A percentile compares a stretch with the other conserved stretches of the same genome.
Evolutionary conservation across 306 rosid genomes (phyloP).

Genomic region (Inga oerstediana): DNA sequence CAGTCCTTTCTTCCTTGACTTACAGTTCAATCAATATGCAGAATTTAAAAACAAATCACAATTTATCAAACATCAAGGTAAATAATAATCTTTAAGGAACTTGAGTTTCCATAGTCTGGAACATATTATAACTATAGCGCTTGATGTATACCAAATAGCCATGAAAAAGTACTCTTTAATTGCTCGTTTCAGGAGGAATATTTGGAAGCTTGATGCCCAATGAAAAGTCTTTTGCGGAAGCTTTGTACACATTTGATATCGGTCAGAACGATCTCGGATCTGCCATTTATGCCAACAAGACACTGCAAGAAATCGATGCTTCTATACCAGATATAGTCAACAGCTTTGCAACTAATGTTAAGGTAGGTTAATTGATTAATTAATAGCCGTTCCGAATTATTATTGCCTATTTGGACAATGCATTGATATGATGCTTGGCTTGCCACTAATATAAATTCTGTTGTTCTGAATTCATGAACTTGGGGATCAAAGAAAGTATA

Average conservation of each 20-base stretch:
- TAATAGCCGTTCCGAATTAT: neutral
- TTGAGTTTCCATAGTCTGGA: neutral
- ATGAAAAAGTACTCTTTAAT: neutral
- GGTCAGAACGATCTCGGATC: neutral
- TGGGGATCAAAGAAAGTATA: constrained; percentile 33
- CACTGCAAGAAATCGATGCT: constrained; percentile 38
- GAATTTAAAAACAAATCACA: constrained; percentile 29
- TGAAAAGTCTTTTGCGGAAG: neutral
- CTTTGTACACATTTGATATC: constrained; percentile 10
- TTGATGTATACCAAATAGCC: neutral
- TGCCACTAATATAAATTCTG: neutral
- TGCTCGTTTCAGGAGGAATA: neutral
- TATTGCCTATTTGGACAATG: neutral
- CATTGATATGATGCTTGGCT: neutral
- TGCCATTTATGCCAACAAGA: constrained; percentile 18
- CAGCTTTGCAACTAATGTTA: constrained; percentile 33
- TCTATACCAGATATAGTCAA: constrained; percentile 38
- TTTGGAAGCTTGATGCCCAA: constrained; percentile 8
- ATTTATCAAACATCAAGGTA: constrained; percentile 35
- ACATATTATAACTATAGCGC: neutral
- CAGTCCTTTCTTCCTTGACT: constrained; percentile 49
- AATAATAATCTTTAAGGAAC: too few relatives aligned
- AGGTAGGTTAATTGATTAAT: constrained; percentile 34
- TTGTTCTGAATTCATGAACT: constrained; percentile 7
- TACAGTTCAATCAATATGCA: constrained; percentile 42